Evolutionary conservation across 495 filamentous ascomycete species (phyloP).

Genomic region (Geopyxis carbonaria): DNA sequence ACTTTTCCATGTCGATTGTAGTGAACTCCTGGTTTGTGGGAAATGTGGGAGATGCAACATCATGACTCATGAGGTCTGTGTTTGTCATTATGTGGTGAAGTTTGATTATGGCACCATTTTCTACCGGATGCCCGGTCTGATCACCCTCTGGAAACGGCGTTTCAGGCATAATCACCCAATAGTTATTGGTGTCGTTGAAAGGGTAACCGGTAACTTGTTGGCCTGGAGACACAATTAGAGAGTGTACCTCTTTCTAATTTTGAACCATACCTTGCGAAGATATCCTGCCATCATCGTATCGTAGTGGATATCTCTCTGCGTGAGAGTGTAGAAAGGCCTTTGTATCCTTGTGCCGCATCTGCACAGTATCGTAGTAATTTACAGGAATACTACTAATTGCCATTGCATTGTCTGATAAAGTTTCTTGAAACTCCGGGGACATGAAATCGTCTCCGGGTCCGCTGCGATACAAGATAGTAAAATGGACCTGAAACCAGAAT

Average conservation of each 20-base stretch:
- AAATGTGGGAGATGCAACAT: constrained; percentile 93
- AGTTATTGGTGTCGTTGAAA: constrained; percentile 95
- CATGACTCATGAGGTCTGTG: constrained; percentile 79
- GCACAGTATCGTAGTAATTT: constrained; percentile 77
- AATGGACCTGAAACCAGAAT: constrained; percentile 99
- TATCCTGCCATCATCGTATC: constrained; percentile 93
- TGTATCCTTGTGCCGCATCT: constrained; percentile 88
- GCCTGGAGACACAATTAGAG: constrained; percentile 12
- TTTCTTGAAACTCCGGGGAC: constrained; percentile 95
- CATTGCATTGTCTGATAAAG: constrained; percentile 85
- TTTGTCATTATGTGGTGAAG: constrained; percentile 78
- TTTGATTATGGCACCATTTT: constrained; percentile 73
- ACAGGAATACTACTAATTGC: constrained; percentile 67
- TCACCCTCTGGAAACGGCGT: constrained; percentile 36
- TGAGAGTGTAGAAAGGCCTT: constrained; percentile 93
- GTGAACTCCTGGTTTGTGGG: constrained; percentile 99
- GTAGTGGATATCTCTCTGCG: constrained; percentile 68
- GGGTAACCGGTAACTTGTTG: constrained; percentile 98
- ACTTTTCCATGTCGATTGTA: constrained; percentile 53
- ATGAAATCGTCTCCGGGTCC: constrained; percentile 98
- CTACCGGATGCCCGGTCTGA: constrained; percentile 43
- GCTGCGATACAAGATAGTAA: constrained; percentile 69
- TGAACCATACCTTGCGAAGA: constrained; percentile 58
- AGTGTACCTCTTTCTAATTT: too few relatives aligned
- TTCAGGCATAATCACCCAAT: constrained; percentile 81